A percentile compares a stretch with the other conserved stretches of the same genome.
Evolutionary conservation across 108 stramenopile species (phyloP).

Genomic region (Discostella stelligeroides): DNA sequence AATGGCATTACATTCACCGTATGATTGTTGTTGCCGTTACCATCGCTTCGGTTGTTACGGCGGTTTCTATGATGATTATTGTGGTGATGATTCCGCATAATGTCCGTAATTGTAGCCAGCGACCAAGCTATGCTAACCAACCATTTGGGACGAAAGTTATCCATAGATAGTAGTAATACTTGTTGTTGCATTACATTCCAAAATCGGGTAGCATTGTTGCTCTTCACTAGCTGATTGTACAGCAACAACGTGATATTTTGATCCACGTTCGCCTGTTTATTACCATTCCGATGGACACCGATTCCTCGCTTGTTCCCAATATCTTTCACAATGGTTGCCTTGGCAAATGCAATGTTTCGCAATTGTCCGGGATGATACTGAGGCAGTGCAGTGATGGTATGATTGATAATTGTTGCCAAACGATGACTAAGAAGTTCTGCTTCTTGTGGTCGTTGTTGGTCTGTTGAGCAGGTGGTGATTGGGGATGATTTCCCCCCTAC

Average conservation of each 20-base stretch:
- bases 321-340: not conserved
- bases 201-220: not conserved
- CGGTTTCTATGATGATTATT: too few relatives aligned
- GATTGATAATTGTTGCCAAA: not conserved
- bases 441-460: not conserved
- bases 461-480: too few relatives aligned
- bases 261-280: too few relatives aligned
- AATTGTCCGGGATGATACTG: not conserved
- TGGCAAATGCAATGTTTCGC: not conserved
- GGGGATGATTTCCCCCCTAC: not conserved
- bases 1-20: slow-evolving; percentile 23
- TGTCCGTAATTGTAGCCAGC: slow-evolving; percentile 19
- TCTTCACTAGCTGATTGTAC: not conserved
- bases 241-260: not conserved
- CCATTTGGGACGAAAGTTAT: slow-evolving; percentile 15
- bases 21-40: not conserved
- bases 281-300: too few relatives aligned
- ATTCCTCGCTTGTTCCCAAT: too few relatives aligned
- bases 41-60: too few relatives aligned
- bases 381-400: not conserved
- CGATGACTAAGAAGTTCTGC: not conserved
- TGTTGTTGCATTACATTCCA: not conserved
- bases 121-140: slow-evolving; percentile 35
- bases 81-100: not conserved
- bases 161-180: not conserved